phyloP scores from a whole-genome alignment of 345 rosid genomes.

The Brassica juncea region DNA sequence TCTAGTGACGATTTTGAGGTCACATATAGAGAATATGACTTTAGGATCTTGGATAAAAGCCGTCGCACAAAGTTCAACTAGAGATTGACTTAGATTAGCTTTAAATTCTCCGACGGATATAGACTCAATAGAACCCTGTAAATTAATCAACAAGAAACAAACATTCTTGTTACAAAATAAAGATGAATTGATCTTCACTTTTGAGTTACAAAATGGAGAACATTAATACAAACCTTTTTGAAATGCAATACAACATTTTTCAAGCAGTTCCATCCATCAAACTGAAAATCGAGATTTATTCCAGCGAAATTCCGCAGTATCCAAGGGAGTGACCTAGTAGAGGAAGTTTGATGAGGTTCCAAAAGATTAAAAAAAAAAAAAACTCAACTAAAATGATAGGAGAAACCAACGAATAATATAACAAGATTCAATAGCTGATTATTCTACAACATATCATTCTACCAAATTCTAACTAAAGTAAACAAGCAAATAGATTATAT shows the following conservation, averaged over 20 bases:
- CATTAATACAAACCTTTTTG: conserved; percentile 59
- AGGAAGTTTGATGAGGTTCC: not conserved
- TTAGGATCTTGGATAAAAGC: conserved; percentile 84
- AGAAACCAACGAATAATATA: not conserved
- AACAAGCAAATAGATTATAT: not conserved
- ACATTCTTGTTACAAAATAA: too few species aligned
- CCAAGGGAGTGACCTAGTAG: conserved; percentile 74
- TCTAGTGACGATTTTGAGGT: conserved; percentile 77
- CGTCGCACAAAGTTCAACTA: conserved; percentile 81
- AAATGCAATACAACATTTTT: conserved; percentile 73
- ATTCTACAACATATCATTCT: not conserved
- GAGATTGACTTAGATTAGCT: conserved; percentile 78
- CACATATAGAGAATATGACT: conserved; percentile 74
- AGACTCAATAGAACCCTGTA: conserved; percentile 91
- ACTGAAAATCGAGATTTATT: conserved; percentile 67
- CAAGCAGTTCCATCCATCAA: conserved; percentile 87
- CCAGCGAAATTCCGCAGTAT: conserved; percentile 60
- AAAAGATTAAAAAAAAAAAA: not conserved
- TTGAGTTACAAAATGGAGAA: not conserved
- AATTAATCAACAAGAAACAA: not conserved
- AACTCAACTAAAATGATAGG: not conserved
- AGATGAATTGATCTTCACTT: not conserved
- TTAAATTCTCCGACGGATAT: conserved; percentile 78
- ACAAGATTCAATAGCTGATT: not conserved
- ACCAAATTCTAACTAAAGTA: not conserved